Percentiles rank a stretch among this genome's conserved stretches.
Evolutionary conservation across 1,284 basidiomycete genomes (phyloP).

Genomic region (Chalciporus sp.): DNA sequence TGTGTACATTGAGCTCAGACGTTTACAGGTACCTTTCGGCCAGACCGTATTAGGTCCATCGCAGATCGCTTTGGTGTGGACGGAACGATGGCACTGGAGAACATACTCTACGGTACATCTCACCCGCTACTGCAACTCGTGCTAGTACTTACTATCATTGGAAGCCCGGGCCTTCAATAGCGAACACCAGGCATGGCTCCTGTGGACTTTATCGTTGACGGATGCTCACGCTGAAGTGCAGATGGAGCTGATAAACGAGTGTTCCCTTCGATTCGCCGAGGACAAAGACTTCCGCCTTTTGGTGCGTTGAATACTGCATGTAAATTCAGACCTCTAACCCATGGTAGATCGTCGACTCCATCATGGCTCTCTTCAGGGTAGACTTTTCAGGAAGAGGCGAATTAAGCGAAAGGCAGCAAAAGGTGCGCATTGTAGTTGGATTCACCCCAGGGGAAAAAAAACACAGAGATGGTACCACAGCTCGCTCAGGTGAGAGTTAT

Average conservation of each 20-base stretch:
- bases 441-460: background rate
- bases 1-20: conserved; percentile 7
- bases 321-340: conserved; percentile 11
- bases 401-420: conserved; percentile 89
- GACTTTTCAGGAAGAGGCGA: conserved; percentile 93
- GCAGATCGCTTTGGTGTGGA: conserved; percentile 92
- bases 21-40: conserved; percentile 81
- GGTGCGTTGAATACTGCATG: conserved; percentile 38
- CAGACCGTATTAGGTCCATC: conserved; percentile 86
- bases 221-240: conserved; percentile 32
- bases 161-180: conserved; percentile 83
- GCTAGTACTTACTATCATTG: conserved; percentile 2
- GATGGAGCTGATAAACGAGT: conserved; percentile 89
- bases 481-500: conserved; percentile 57
- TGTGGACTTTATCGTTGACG: background rate
- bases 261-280: conserved; percentile 80
- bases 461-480: conserved; percentile 35
- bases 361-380: conserved; percentile 94
- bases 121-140: background rate
- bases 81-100: conserved; percentile 83
- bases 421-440: conserved; percentile 46
- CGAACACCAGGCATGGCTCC: conserved; percentile 70
- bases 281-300: conserved; percentile 79
- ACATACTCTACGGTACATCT: conserved; percentile 74
- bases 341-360: conserved; percentile 84